These are phyloP conservation scores for Tylopilus sp. DNA, from an alignment of 1,284 basidiomycete species.

Conservation along the genomic window DNA sequence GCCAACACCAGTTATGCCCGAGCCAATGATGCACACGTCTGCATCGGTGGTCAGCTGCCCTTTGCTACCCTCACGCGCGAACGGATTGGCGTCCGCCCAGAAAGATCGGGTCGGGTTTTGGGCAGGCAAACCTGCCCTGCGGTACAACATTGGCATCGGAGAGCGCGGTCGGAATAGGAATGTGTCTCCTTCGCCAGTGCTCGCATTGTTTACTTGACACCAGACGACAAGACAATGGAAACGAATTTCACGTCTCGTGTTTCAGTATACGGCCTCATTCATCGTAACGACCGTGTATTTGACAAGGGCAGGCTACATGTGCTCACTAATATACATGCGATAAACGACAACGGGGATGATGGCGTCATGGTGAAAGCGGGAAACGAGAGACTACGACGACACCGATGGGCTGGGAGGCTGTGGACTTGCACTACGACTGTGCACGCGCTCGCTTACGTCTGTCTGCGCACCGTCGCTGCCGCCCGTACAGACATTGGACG, in stretches of 20 bases:
- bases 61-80: slow-evolving; percentile 59
- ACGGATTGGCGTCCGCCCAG: slow-evolving; percentile 65
- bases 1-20: slow-evolving; percentile 73
- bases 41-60: slow-evolving; percentile 53
- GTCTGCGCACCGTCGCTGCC: neutral
- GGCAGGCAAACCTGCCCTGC: slow-evolving; percentile 42
- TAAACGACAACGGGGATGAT: neutral
- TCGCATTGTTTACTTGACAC: too few relatives aligned
- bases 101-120: slow-evolving; percentile 63
- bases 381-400: neutral
- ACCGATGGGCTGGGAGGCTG: neutral
- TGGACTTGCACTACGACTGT: neutral
- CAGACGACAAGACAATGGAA: neutral
- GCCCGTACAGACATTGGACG: too few relatives aligned
- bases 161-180: too few relatives aligned
- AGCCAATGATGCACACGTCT: slow-evolving; percentile 74
- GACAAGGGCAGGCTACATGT: neutral
- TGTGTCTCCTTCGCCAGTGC: too few relatives aligned
- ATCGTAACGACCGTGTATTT: neutral
- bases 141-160: too few relatives aligned
- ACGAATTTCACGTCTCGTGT: too few relatives aligned
- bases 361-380: neutral
- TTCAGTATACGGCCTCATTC: too few relatives aligned
- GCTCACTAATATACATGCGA: neutral
- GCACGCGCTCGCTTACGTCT: neutral